Evolutionary conservation across 768 basidiomycete genomes (phyloP), one percentile per base, ranked within the genome.

Genomic region (Termitomyces sp.): DNA sequence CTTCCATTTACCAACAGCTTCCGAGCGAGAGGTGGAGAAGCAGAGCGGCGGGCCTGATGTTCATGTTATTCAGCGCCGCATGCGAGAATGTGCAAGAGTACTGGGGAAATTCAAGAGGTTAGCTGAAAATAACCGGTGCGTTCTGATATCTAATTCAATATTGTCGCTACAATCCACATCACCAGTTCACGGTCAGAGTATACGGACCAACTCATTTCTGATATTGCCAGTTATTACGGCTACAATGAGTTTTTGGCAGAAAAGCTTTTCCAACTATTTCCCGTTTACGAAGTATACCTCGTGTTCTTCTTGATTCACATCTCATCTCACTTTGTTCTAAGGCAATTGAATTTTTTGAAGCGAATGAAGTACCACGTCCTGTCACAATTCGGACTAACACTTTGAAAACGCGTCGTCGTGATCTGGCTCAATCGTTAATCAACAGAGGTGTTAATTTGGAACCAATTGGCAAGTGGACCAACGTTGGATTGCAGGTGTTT

Each of bases 351-450:
- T 99, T 98, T 74, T 98, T 98, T 68, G 97, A 98, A 72, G 89
- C 97, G 12, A 98, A 98, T 70, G 97, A 99, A 69, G 84, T 94
- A 6, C 84, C 95, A 16, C 86, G 97, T 63, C 97, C 97, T 6
- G 95, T 99, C 30, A 98, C 97, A 11, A 98, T 99, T 68, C 91
- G 97, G 60, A 95, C 95, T 37, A 99, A 99, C 72, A 98, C 95
- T 5, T 83, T 99, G 20, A 91, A 92, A 58, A 94, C 95, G 1
- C 84, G 97, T 61, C 81, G 97, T 65, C 85, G 96, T 50, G 97
- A 98, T 71, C 84, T 99, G 59, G 96, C 93, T 1, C 96, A 98
- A 73, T 82, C 87, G 0, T 80, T 99, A 37, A 87, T 98, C 66
- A 97, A 97, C 71, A 85, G 97, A 50, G 97, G 97, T 36, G 97